These are phyloP conservation scores for Xanthoconium stramineum DNA, from an alignment of 768 basidiomycete species.

Conservation along the genomic window DNA sequence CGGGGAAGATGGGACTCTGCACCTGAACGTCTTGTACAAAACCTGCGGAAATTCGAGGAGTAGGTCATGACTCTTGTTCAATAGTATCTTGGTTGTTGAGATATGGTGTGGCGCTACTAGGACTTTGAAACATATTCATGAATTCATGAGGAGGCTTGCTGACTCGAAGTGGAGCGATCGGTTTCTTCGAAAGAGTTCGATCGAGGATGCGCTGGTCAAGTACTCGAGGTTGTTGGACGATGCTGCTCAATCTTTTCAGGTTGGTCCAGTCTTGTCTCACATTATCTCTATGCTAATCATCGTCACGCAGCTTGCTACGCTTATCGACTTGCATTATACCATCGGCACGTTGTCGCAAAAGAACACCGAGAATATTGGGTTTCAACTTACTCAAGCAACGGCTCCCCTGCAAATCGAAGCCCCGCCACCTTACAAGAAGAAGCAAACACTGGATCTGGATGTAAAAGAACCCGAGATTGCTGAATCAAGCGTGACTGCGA, in stretches of 20 bases:
- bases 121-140: conserved; percentile 35
- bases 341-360: conserved; percentile 25
- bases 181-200: conserved; percentile 38
- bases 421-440: conserved; percentile 23
- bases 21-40: conserved; percentile 37
- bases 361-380: not conserved
- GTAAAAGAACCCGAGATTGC: not conserved
- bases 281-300: not conserved
- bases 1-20: conserved; percentile 42
- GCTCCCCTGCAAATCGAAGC: not conserved
- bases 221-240: conserved; percentile 39
- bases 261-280: conserved; percentile 5
- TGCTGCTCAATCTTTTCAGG: conserved; percentile 47
- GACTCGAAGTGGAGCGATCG: conserved; percentile 41
- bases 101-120: conserved; percentile 21
- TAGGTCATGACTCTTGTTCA: conserved; percentile 17
- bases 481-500: not conserved
- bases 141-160: conserved; percentile 38
- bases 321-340: conserved; percentile 46
- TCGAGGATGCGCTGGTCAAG: conserved; percentile 38
- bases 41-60: conserved; percentile 41
- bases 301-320: conserved; percentile 37
- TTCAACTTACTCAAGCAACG: not conserved
- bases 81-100: not conserved
- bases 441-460: not conserved